These are phyloP conservation scores for Hypoxylon sp. DNA, from an alignment of 2,329 filamentous ascomycete species.

Conservation along the genomic window DNA sequence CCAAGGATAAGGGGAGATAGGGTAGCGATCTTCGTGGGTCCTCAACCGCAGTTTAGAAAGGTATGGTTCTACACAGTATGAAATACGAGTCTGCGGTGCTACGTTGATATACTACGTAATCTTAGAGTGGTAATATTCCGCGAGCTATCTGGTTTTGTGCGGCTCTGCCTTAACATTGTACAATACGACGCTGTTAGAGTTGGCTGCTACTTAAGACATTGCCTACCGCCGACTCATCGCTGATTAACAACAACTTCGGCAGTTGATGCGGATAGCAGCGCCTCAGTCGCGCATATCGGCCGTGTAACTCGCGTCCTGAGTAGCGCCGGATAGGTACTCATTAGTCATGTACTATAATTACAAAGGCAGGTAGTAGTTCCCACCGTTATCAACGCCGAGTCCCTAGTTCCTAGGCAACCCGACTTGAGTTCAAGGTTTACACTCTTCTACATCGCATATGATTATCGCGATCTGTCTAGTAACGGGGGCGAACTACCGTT, in stretches of 20 bases:
- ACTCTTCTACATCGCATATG: no score
- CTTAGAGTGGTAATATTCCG: background rate
- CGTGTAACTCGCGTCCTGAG: background rate
- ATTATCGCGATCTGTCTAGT: no score
- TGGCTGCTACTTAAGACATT: background rate
- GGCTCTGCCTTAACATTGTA: no score
- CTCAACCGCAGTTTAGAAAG: background rate
- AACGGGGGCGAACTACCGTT: no score
- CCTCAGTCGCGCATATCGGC: background rate
- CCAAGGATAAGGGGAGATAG: background rate
- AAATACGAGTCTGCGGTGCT: no score
- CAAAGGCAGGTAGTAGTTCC: no score
- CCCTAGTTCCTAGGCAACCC: no score
- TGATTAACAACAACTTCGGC: background rate
- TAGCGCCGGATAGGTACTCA: no score
- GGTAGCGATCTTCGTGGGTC: background rate
- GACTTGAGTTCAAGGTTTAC: no score
- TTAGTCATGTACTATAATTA: no score
- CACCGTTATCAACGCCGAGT: no score
- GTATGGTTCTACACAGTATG: background rate
- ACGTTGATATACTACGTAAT: background rate
- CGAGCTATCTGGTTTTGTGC: background rate
- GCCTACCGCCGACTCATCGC: background rate
- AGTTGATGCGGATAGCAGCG: background rate
- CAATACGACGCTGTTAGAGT: no score